Evolutionary conservation across 1,139 yeast genomes (phyloP).

Genomic region (Hyphopichia burtonii): DNA sequence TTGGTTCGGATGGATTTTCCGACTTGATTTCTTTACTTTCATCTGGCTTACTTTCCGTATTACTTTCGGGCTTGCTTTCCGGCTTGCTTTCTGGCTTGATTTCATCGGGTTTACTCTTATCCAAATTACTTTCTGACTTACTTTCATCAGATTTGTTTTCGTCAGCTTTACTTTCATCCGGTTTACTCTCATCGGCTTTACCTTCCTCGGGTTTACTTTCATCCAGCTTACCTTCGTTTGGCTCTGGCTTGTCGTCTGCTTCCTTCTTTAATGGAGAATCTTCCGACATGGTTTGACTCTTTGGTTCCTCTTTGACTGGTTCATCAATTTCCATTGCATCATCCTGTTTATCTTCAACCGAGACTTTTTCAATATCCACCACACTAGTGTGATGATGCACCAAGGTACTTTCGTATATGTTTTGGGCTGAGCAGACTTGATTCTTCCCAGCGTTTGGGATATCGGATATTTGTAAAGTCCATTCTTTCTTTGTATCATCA

Average conservation of each 20-base stretch:
- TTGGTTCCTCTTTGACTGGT: slow-evolving; percentile 3
- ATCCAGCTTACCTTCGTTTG: slow-evolving; percentile 2
- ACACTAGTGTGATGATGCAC: slow-evolving; percentile 41
- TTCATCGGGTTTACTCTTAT: too few relatives aligned
- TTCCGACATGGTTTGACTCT: too few relatives aligned
- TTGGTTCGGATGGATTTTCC: slow-evolving; percentile 2
- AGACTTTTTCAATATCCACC: slow-evolving; percentile 15
- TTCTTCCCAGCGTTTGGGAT: slow-evolving; percentile 86
- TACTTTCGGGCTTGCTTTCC: too few relatives aligned
- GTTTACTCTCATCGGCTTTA: too few relatives aligned
- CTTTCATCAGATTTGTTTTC: too few relatives aligned
- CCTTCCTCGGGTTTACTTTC: too few relatives aligned
- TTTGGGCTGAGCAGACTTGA: slow-evolving; percentile 61
- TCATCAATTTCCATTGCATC: slow-evolving; percentile 8
- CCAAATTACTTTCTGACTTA: too few relatives aligned
- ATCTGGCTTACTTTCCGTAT: slow-evolving; percentile 2
- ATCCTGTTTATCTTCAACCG: slow-evolving; percentile 5
- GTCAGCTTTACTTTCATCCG: neutral
- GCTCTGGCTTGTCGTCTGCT: slow-evolving; percentile 3
- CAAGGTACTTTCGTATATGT: slow-evolving; percentile 66
- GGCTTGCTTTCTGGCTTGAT: too few relatives aligned
- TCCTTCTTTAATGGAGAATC: too few relatives aligned
- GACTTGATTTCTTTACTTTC: neutral
- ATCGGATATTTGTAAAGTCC: slow-evolving; percentile 74
- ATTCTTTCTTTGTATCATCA: slow-evolving; percentile 33